phyloP scores from a whole-genome alignment of 805 yeast genomes.

The Candida chauliodis region DNA sequence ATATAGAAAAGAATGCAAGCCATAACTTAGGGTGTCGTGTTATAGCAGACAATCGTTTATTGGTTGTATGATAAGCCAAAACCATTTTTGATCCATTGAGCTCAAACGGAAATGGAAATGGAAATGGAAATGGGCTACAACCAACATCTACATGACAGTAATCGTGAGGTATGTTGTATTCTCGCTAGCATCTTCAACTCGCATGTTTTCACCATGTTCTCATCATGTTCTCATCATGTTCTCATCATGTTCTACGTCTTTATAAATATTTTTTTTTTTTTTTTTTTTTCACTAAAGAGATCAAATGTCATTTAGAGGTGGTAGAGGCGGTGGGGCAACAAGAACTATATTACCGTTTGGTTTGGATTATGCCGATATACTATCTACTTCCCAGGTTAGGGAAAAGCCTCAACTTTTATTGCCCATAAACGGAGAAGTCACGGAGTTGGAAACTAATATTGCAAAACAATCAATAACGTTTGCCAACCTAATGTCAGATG shows the following conservation, averaged over 20 bases:
- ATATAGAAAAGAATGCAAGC: too few species aligned
- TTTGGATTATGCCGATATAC: constrained; percentile 60
- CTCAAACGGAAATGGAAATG: too few species aligned
- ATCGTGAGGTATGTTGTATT: too few species aligned
- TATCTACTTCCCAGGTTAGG: constrained; percentile 29
- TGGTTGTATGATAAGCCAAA: too few species aligned
- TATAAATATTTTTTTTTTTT: not conserved
- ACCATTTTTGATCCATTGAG: too few species aligned
- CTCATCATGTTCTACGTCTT: constrained; percentile 7
- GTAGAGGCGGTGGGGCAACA: constrained; percentile 41
- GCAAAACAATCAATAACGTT: constrained; percentile 57
- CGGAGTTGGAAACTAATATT: constrained; percentile 45
- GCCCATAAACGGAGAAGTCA: constrained; percentile 63
- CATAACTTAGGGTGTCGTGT: too few species aligned
- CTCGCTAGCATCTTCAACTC: not conserved
- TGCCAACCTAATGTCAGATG: constrained; percentile 52
- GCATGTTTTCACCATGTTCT: too few species aligned
- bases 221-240: too few species aligned
- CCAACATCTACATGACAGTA: too few species aligned
- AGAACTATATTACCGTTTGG: constrained; percentile 65
- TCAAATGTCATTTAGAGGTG: constrained; percentile 55
- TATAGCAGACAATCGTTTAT: too few species aligned
- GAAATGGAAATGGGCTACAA: too few species aligned
- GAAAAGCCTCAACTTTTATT: constrained; percentile 46
- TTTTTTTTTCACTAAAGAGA: not conserved